phyloP scores from a whole-genome alignment of 2,329 filamentous ascomycete species.

The Fusarium sp. region DNA sequence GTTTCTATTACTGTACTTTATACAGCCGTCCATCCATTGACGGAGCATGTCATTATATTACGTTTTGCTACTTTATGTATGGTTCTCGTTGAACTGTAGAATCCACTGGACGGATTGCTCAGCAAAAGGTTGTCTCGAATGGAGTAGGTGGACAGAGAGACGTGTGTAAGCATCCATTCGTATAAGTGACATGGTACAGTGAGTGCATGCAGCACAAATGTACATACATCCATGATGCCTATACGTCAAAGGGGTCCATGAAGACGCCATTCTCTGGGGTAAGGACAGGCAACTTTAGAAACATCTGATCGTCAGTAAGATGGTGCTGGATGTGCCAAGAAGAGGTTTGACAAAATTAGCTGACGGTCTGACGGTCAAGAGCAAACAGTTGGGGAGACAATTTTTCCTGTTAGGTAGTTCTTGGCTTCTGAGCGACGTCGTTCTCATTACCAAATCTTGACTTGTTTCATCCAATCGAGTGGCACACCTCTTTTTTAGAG shows the following conservation, averaged over 20 bases:
- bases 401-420: constrained; percentile 35
- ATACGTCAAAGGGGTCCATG: constrained; percentile 29
- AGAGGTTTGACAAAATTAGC: constrained; percentile 30
- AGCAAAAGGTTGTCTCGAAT: constrained; percentile 22
- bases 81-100: constrained; percentile 10
- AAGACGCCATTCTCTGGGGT: constrained; percentile 27
- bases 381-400: constrained; percentile 11
- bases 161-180: no score
- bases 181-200: constrained; percentile 14
- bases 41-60: constrained; percentile 30
- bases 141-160: constrained; percentile 16
- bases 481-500: constrained; percentile 38
- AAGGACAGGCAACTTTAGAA: constrained; percentile 6
- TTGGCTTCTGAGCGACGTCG: constrained; percentile 46
- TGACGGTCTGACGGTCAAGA: constrained; percentile 15
- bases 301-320: constrained; percentile 30
- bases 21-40: constrained; percentile 39
- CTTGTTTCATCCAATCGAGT: constrained; percentile 50
- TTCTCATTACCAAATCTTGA: constrained; percentile 57
- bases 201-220: not conserved
- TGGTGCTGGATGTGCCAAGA: constrained; percentile 6
- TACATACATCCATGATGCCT: constrained; percentile 3
- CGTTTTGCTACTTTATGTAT: constrained; percentile 49
- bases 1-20: constrained; percentile 46
- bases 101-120: constrained; percentile 10